Percentiles rank a stretch among this genome's conserved stretches.
These are phyloP conservation scores for Papiliotrema fonsecae DNA, from an alignment of 1,284 basidiomycete species.

Conservation along the genomic window DNA sequence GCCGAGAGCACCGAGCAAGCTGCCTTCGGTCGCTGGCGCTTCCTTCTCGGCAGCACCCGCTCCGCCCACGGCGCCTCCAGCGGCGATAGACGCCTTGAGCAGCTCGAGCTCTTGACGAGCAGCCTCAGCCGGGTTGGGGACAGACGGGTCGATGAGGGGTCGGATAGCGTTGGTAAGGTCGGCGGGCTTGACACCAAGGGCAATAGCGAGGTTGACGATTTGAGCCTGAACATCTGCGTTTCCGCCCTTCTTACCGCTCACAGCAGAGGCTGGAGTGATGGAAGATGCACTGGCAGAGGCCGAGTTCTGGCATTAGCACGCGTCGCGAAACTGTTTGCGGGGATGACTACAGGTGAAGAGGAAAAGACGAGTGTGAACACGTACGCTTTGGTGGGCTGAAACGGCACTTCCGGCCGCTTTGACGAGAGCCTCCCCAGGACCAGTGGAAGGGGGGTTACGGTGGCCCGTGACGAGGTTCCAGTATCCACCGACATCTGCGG, in stretches of 20 bases:
- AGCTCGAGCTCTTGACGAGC: constrained; percentile 31
- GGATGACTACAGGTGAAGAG: neutral
- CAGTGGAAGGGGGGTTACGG: constrained; percentile 16
- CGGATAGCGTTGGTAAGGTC: constrained; percentile 43
- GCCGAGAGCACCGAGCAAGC: constrained; percentile 38
- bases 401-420: constrained; percentile 10
- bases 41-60: constrained; percentile 10
- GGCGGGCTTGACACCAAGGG: constrained; percentile 44
- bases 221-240: constrained; percentile 38
- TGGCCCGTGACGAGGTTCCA: constrained; percentile 44
- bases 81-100: constrained; percentile 26
- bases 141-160: constrained; percentile 45
- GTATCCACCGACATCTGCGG: constrained; percentile 43
- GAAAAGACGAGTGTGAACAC: neutral
- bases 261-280: neutral
- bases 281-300: neutral
- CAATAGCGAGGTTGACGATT: constrained; percentile 39
- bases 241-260: constrained; percentile 1
- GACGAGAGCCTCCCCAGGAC: constrained; percentile 11
- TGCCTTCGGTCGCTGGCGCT: constrained; percentile 16
- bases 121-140: constrained; percentile 36
- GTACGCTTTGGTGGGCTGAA: constrained; percentile 2
- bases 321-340: neutral
- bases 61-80: constrained; percentile 7
- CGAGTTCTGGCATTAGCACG: no score